Percentiles rank a stretch among this genome's conserved stretches.
Evolutionary conservation across 2,329 filamentous ascomycete species (phyloP).

Genomic region (Fusarium keratoplasticum): DNA sequence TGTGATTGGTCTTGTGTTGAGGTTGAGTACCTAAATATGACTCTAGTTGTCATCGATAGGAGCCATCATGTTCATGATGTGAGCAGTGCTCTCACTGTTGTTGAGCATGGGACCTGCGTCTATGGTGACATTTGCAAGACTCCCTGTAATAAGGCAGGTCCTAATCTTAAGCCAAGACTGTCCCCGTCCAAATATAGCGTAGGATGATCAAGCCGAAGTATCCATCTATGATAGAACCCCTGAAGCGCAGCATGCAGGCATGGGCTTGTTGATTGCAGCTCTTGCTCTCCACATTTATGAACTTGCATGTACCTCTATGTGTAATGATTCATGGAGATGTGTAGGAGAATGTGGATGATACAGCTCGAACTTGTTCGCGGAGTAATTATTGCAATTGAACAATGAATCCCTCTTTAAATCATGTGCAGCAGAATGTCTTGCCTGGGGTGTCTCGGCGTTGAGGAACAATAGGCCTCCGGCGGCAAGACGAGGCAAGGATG

Average conservation of each 20-base stretch:
- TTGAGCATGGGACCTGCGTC: not conserved
- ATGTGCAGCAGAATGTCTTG: not conserved
- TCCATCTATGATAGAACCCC: not conserved
- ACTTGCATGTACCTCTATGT: not conserved
- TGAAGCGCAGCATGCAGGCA: conserved; percentile 10
- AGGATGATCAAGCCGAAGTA: not conserved
- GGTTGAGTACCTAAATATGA: not conserved
- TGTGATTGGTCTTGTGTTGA: not conserved
- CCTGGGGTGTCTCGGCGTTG: not conserved
- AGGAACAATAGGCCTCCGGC: conserved; percentile 5
- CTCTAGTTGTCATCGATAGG: not conserved
- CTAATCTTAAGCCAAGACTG: not conserved
- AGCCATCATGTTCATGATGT: not conserved
- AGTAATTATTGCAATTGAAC: not conserved
- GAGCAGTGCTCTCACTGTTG: not conserved
- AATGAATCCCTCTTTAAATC: too few species aligned
- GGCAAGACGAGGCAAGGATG: not conserved
- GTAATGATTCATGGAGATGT: not conserved
- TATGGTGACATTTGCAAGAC: not conserved
- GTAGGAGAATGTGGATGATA: not conserved
- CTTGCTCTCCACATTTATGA: not conserved
- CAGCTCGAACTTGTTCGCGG: not conserved
- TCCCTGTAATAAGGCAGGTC: not conserved
- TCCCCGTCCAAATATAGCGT: not conserved
- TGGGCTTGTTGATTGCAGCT: not conserved